Percentiles rank a stretch among this genome's conserved stretches.
phyloP scores from a whole-genome alignment of 805 yeast species.

The Komagataella ulmi region DNA sequence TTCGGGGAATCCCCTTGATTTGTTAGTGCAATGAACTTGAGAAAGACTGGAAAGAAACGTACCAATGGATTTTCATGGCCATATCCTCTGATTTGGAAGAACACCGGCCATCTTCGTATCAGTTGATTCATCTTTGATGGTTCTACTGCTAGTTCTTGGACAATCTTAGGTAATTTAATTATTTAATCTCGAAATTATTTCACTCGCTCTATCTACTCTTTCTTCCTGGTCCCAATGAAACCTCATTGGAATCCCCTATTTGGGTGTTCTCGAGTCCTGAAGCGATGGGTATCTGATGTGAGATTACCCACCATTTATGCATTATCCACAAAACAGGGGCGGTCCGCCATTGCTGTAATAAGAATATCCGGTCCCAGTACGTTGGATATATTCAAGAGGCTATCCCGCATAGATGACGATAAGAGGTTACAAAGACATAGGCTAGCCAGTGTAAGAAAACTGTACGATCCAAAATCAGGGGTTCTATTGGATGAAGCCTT shows the following conservation, averaged over 20 bases:
- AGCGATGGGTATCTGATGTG: not conserved
- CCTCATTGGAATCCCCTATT: not conserved
- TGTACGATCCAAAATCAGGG: slow-evolving; percentile 28
- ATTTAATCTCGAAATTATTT: not conserved
- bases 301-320: slow-evolving; percentile 75
- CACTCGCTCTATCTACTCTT: not conserved
- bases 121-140: not conserved
- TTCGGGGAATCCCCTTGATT: slow-evolving; percentile 25
- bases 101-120: not conserved
- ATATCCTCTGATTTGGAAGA: not conserved
- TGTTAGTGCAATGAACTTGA: not conserved
- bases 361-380: slow-evolving; percentile 70
- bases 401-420: slow-evolving; percentile 14
- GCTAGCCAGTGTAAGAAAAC: slow-evolving; percentile 40
- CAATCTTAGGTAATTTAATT: not conserved
- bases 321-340: slow-evolving; percentile 67
- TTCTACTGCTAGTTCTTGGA: not conserved
- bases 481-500: slow-evolving; percentile 66
- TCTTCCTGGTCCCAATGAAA: not conserved
- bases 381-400: slow-evolving; percentile 23
- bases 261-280: not conserved
- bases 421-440: slow-evolving; percentile 30
- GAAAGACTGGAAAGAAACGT: slow-evolving; percentile 15
- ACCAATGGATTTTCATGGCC: slow-evolving; percentile 42
- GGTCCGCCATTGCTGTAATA: slow-evolving; percentile 79